Evolutionary conservation across 805 yeast genomes (phyloP).

Genomic region (Cyberlindnera japonica): DNA sequence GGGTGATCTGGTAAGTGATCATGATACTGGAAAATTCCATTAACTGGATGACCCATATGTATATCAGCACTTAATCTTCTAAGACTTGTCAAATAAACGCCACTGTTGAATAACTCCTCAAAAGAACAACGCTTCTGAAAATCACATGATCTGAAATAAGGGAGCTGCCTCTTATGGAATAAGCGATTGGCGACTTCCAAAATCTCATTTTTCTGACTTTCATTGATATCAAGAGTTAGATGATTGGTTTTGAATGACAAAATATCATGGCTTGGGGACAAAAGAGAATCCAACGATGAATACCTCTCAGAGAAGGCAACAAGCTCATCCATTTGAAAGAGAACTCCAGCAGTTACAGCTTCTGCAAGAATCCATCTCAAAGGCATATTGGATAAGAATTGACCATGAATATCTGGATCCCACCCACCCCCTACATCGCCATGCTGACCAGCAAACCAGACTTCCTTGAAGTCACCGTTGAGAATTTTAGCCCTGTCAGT

Average conservation of each 20-base stretch:
- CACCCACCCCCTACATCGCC: constrained; percentile 71
- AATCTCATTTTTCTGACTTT: constrained; percentile 9
- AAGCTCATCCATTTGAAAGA: constrained; percentile 40
- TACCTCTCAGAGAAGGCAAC: constrained; percentile 38
- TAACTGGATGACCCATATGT: constrained; percentile 1
- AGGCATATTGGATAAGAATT: constrained; percentile 45
- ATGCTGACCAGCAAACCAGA: constrained; percentile 71
- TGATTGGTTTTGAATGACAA: constrained; percentile 30
- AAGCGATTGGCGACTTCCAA: constrained; percentile 12
- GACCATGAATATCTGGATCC: constrained; percentile 43
- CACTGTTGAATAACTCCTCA: constrained; percentile 16
- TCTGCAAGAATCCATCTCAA: constrained; percentile 60
- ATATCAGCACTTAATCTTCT: constrained; percentile 15
- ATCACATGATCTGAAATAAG: constrained; percentile 22
- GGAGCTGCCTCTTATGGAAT: constrained; percentile 8
- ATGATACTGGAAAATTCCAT: constrained; percentile 15
- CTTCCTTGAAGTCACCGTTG: constrained; percentile 41
- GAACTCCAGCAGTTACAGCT: constrained; percentile 48
- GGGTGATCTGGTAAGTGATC: constrained; percentile 23
- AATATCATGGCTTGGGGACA: constrained; percentile 53
- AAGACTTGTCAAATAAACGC: constrained; percentile 17
- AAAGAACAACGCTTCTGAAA: constrained; percentile 7
- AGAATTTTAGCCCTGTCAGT: constrained; percentile 25
- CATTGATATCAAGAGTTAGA: constrained; percentile 15
- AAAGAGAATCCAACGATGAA: constrained; percentile 38